Base-by-base conservation (phyloP, 225 moss, liverwort and hornwort species). In the Rhytidiadelphus loreus region DNA sequence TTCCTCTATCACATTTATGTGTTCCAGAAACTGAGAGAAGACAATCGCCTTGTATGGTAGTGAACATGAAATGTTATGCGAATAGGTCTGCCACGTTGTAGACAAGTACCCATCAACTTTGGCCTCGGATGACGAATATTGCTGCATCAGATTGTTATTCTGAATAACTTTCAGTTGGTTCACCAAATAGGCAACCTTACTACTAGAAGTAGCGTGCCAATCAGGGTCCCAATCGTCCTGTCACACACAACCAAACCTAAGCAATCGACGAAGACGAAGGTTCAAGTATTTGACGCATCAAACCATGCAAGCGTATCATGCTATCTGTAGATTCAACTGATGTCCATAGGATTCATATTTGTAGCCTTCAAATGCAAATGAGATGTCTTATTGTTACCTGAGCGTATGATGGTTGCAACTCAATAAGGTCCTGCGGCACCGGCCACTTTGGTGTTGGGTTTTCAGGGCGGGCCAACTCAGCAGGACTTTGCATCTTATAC, bases 361-460 rank as follows among this genome's bases (percentile, higher is more conserved):
- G 60, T 64, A 83, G 52, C 17, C 73, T 81, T 53, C 23, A 85
- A 81, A 87, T 59, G 63, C 84, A 81, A 66, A 56, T 57, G 61
- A 76, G 58, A 88, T 53, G 56, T 62, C 69, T 70, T 77, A 39
- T 61, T 39, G 71, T 87, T 92, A 98, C 98, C 98, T 98, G 98
- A 62, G 95, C 97, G 82, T 98, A 98, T 66, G 98, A 98, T 56
- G 98, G 98, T 90, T 98, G 98, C 94, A 98, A 91, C 96, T 98
- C 98, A 88, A 98, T 98, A 58, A 98, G 97, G 82, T 98, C 97
- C 85, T 98, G 98, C 14, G 98, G 98, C 79, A 98, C 98, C 83
- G 98, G 96, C 98, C 98, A 98, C 88, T 98, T 98, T 18, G 98
- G 98, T 62, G 95, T 95, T 82, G 97, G 97, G 69, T 98, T 98